Conservation (phyloP, 148 eudicot species). For the Cornus controversa region DNA sequence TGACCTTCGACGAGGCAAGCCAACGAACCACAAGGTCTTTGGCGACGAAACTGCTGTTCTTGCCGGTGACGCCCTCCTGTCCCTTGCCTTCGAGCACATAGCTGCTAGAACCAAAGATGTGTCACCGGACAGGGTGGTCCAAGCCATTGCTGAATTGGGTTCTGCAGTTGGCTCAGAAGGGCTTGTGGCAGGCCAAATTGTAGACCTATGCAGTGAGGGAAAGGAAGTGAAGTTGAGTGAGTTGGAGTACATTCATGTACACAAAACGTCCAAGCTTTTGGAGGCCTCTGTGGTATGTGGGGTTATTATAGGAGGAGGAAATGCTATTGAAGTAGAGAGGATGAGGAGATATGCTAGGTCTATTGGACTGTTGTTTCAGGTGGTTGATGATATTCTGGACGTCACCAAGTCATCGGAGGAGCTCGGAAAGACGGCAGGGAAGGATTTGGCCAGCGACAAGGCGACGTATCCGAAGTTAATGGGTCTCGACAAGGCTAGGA, state of each 20-base stretch:
- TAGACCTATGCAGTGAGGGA: slow-evolving; percentile 32
- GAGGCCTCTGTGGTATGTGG: slow-evolving; percentile 43
- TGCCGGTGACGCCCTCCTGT: slow-evolving; percentile 30
- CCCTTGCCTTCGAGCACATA: slow-evolving; percentile 38
- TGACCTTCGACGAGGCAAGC: slow-evolving; percentile 33
- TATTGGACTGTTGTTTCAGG: slow-evolving; percentile 39
- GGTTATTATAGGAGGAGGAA: slow-evolving; percentile 37
- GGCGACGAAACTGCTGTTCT: slow-evolving; percentile 33
- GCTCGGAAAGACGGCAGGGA: slow-evolving; percentile 40
- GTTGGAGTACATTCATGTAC: slow-evolving; percentile 37
- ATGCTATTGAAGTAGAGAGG: slow-evolving; percentile 24
- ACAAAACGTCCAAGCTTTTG: slow-evolving; percentile 37
- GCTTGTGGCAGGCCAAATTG: slow-evolving; percentile 38
- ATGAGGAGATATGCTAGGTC: slow-evolving; percentile 35
- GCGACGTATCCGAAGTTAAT: slow-evolving; percentile 43
- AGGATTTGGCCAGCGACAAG: slow-evolving; percentile 34
- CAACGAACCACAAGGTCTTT: slow-evolving; percentile 33
- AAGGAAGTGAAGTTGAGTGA: slow-evolving; percentile 16
- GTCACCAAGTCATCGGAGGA: slow-evolving; percentile 30
- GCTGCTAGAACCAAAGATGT: slow-evolving; percentile 20
- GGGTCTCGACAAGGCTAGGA: slow-evolving; percentile 29
- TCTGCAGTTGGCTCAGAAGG: slow-evolving; percentile 36
- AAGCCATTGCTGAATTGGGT: slow-evolving; percentile 30
- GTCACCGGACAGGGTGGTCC: slow-evolving; percentile 14
- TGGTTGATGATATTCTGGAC: slow-evolving; percentile 42